Evolutionary conservation across 108 stramenopile species (phyloP).

Genomic region (Cyclotella sp.): DNA sequence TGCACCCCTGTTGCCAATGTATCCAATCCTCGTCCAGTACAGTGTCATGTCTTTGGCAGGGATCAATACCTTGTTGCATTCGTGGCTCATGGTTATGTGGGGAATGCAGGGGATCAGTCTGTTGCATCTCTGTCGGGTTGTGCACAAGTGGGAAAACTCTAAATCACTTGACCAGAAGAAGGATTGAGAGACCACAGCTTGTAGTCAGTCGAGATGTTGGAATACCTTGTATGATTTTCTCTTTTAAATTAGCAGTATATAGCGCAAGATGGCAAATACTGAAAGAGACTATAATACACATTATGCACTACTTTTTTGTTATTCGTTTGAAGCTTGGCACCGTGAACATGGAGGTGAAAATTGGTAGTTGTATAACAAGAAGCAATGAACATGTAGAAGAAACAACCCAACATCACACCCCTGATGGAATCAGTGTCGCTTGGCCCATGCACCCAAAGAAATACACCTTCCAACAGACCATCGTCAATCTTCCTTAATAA

Average conservation of each 20-base stretch:
- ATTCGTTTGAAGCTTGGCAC: no score
- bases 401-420: no score
- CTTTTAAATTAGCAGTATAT: not conserved
- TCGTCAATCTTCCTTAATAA: constrained; percentile 4
- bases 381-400: no score
- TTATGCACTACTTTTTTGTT: no score
- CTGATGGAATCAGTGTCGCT: not conserved
- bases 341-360: no score
- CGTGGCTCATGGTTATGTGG: constrained; percentile 81
- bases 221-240: not conserved
- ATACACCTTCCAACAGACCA: not conserved
- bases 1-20: constrained; percentile 82
- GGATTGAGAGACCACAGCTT: not conserved
- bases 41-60: constrained; percentile 63
- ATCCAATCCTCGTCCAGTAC: constrained; percentile 78
- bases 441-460: not conserved
- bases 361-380: no score
- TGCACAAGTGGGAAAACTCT: not conserved
- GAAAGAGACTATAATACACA: no score
- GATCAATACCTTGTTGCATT: constrained; percentile 80
- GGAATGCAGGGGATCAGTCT: constrained; percentile 76
- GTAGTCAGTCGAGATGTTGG: not conserved
- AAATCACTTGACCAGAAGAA: not conserved
- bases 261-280: no score
- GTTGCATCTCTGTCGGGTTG: constrained; percentile 47